phyloP scores from a whole-genome alignment of 2,329 filamentous ascomycete genomes.

The Verticillium dahliae region DNA sequence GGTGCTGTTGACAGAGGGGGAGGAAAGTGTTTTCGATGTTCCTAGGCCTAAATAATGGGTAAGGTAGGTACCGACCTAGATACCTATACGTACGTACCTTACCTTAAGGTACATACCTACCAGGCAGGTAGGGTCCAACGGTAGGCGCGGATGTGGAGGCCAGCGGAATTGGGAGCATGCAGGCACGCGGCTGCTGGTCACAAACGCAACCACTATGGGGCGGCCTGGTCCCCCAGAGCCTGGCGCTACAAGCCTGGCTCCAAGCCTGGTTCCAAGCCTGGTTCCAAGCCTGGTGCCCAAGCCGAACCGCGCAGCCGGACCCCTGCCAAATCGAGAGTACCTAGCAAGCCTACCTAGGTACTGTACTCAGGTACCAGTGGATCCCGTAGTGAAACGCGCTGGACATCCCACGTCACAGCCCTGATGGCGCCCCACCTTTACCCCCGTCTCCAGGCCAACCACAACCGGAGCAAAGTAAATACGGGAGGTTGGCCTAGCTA shows the following conservation, averaged over 20 bases:
- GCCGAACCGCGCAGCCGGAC: background rate
- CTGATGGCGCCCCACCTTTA: background rate
- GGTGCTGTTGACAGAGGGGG: background rate
- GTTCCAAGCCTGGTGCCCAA: background rate
- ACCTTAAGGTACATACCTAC: too few relatives aligned
- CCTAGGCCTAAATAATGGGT: too few relatives aligned
- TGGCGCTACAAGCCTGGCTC: background rate
- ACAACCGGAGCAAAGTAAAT: conserved; percentile 1
- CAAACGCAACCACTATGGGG: background rate
- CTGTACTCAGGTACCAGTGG: background rate
- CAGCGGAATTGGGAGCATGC: background rate
- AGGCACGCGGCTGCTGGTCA: background rate
- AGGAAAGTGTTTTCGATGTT: too few relatives aligned
- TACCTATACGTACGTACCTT: too few relatives aligned
- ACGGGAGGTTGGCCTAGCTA: conserved; percentile 3
- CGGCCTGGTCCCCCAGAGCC: background rate
- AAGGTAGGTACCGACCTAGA: too few relatives aligned
- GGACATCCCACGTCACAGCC: background rate
- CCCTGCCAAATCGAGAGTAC: background rate
- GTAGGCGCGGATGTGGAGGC: background rate
- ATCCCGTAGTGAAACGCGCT: background rate
- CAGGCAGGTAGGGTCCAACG: too few relatives aligned
- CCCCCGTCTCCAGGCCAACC: conserved; percentile 1
- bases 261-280: too few relatives aligned
- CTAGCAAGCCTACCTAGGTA: too few relatives aligned